A percentile compares a stretch with the other conserved stretches of the same genome.
These are phyloP conservation scores for Chalciporus sp. DNA, from an alignment of 1,284 basidiomycete species.

Conservation along the genomic window DNA sequence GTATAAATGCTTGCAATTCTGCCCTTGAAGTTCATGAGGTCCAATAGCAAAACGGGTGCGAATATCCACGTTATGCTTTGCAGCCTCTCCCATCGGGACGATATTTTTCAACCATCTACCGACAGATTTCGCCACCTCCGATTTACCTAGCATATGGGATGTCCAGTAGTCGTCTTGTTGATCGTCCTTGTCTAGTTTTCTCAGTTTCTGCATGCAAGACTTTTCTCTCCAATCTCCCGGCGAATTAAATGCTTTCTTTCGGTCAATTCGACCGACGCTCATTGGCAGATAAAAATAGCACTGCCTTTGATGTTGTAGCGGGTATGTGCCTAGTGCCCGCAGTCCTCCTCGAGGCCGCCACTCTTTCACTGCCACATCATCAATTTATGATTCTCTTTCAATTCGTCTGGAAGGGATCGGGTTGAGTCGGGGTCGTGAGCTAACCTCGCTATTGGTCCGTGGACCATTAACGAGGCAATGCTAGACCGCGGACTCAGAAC, in stretches of 20 bases:
- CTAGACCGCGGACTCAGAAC: conserved; percentile 10
- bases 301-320: not conserved
- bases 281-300: not conserved
- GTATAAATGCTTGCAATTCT: no score
- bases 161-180: not conserved
- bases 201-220: not conserved
- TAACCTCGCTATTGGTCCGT: conserved; percentile 23
- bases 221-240: not conserved
- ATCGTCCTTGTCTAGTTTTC: not conserved
- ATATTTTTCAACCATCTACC: no score
- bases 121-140: no score
- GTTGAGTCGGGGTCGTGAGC: conserved; percentile 18
- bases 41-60: no score
- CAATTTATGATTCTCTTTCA: conserved; percentile 16
- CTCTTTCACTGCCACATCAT: conserved; percentile 25
- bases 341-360: conserved; percentile 22
- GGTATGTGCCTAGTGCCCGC: conserved; percentile 13
- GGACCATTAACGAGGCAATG: conserved; percentile 20
- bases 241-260: not conserved
- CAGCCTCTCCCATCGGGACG: no score
- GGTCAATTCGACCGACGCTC: conserved; percentile 6
- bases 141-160: not conserved
- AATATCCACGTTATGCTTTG: no score
- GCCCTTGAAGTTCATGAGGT: no score
- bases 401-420: conserved; percentile 17